Evolutionary conservation across 2,329 filamentous ascomycete species (phyloP), one percentile per base, ranked within the genome.

Genomic region (Ramularia collo-cygni): DNA sequence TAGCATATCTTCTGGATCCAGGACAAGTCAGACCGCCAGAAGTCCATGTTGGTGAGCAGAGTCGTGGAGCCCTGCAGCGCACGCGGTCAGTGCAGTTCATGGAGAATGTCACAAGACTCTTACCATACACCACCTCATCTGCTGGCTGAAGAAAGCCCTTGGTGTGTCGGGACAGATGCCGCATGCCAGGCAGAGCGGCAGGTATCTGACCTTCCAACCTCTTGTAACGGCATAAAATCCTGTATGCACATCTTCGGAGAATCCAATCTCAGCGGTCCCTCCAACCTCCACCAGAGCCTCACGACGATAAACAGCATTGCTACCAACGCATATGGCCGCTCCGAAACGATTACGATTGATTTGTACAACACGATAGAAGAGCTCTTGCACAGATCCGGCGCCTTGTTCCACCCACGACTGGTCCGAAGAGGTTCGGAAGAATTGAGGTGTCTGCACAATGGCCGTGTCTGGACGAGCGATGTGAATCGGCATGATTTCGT

Each of bases 331-430:
- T 17, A 67, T 66, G 1, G 61, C 61, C 2, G 65, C 65, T 1
- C 63, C 64, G 61, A 64, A 68, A 16, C 52, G 51, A 37, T 68
- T 62, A 8, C 65, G 55, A 28, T 66, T 66, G 24, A 64, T 58
- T 50, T 68, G 62, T 5, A 67, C 64, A 4, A 68, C 64, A 9
- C 65, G 65, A 43, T 66, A 68, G 50, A 66, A 66, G 19, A 66
- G 51, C 42, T 68, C 65, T 43, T 67, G 64, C 2, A 64, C 63
- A 1, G 62, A 61, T 4, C 64, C 64, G 1, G 64, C 65, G 9
- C 65, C 65, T 51, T 68, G 65, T 53, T 68, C 65, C 4, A 67
- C 63, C 65, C 65, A 68, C 1, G 64, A 65, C 48, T 68, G 65
- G 12, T 64, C 59, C 6, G 55, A 52, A 0, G 54, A 57, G 13